A percentile compares a stretch with the other conserved stretches of the same genome.
These are phyloP conservation scores for Lachnellula hyalina DNA, from an alignment of 2,329 filamentous ascomycete species.

Conservation along the genomic window DNA sequence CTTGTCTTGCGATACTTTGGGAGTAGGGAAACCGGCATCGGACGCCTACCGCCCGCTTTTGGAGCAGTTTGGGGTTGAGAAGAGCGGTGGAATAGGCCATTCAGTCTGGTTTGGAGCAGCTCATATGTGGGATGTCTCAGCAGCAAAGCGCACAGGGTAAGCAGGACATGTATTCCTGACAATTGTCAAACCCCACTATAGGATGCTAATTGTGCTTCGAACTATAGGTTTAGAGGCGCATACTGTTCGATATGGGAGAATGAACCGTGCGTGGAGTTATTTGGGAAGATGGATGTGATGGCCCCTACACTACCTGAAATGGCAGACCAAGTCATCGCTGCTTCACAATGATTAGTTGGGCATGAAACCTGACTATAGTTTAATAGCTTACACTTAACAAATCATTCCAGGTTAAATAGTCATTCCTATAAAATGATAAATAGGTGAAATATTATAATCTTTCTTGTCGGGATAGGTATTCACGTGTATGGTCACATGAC, in stretches of 20 bases:
- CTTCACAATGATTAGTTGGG: not conserved
- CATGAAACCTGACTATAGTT: too few species aligned
- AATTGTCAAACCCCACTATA: too few species aligned
- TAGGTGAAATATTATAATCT: too few species aligned
- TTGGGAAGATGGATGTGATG: conserved; percentile 46
- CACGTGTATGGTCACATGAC: too few species aligned
- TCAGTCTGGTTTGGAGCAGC: conserved; percentile 52
- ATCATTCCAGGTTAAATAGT: too few species aligned
- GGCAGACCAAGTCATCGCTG: conserved; percentile 41
- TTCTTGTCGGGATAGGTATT: too few species aligned
- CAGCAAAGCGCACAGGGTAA: conserved; percentile 35
- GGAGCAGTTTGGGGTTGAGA: conserved; percentile 34
- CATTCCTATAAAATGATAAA: too few species aligned
- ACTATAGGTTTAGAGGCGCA: conserved; percentile 44
- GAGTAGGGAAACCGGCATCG: conserved; percentile 46
- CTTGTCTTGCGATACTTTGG: conserved; percentile 43
- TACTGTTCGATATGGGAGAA: conserved; percentile 50
- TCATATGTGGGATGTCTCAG: conserved; percentile 55
- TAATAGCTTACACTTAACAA: too few species aligned
- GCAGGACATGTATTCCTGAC: conserved; percentile 6
- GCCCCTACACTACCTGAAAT: conserved; percentile 42
- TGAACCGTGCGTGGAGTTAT: conserved; percentile 45
- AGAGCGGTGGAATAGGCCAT: conserved; percentile 17
- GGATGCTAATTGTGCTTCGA: too few species aligned
- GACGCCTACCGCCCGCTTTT: conserved; percentile 42